Evolutionary conservation across 345 rosid species (phyloP), one percentile per base, ranked within the genome.

Genomic region (Camelina neglecta): DNA sequence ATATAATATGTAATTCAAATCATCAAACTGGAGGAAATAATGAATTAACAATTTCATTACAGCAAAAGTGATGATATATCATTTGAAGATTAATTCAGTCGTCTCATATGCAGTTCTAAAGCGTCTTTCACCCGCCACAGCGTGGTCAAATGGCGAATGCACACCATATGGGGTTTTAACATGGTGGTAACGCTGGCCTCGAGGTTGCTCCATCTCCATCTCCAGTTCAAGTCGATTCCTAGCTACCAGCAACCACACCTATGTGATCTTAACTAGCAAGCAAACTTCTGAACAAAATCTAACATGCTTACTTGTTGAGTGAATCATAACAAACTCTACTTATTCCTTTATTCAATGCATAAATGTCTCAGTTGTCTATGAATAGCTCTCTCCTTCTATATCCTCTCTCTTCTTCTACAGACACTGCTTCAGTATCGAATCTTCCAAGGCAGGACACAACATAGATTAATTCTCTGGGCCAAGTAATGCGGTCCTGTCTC

Each of bases 261-360:
- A 84, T 88, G 96, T 63, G 94, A 89, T 81, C 89, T 86, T 75
- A 92, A 88, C 81, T 94, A 96, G 98, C 82, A 91, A 26, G 42
- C 90, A 48, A 90, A 86, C 85, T 92, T 92, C 86, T 95, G 85
- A 90, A 84, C 64, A 63, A 54, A 68, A 60, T 65, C 85, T 79
- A 74, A 81, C 86, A 41, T 74, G 47, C 60, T 35, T 55, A n/a
- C 57, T 56, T 82, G 60, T 81, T 71, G 71, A 74, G 74, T 67
- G 81, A 78, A 79, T 73, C 66, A 75, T 69, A 79, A 80, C 88
- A 72, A 50, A 60, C 69, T 15, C 48, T 57, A 33, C 31, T 50
- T 69, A 60, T 68, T 68, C 53, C 57, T 75, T 42, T 41, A 53
- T 53, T 69, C 11, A 75, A 33, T 68, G 74, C 79, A 42, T 53